Evolutionary conservation across 2,329 filamentous ascomycete genomes (phyloP), one percentile per base, ranked within the genome.

Genomic region (Dryadomyces quercivorus): DNA sequence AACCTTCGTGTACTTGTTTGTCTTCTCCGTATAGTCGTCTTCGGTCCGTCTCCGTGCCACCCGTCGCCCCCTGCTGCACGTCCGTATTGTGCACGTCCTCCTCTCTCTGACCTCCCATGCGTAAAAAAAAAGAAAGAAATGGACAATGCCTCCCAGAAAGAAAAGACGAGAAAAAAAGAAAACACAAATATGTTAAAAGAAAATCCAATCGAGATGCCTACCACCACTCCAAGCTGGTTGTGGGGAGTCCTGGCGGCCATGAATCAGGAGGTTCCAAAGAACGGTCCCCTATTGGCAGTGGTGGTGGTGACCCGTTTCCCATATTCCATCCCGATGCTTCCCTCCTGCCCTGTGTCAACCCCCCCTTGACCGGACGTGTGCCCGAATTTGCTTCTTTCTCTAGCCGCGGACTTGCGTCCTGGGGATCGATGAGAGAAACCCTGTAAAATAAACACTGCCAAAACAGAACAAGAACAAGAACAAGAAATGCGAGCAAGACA

Each of bases 101-200:
- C 16, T n/a, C 21, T 26, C 45, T n/a, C 21, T 38, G 16, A 53
- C 51, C 54, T 52, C 54, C 54, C 50, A 26, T 26, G 3, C 9
- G 21, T n/a, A 3, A 31, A 18, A 42, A 26, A 40, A 38, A 26
- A n/a, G 34, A 50, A n/a, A 26, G 12, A 44, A 44, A 44, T 44
- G 50, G 52, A 58, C 56, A 56, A 54, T 38, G 54, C 56, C 56
- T 16, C 55, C 55, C 56, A 57, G 54, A 56, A 55, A 38, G 21
- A 47, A 44, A 22, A 34, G 38, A n/a, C n/a, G n/a, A 54, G 21
- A 45, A 46, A 54, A 5, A 40, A 22, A 45, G 49, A 52, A 45
- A 44, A 18, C 8, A 42, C 22, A 31, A 21, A 21, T 20, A n/a
- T 44, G 42, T 16, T 16, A 36, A 31, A 42, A 43, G 15, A 51